Evolutionary conservation across 2,329 filamentous ascomycete genomes (phyloP), one percentile per base, ranked within the genome.

Genomic region (Ophiognomonia clavigignenti-juglandacearum): DNA sequence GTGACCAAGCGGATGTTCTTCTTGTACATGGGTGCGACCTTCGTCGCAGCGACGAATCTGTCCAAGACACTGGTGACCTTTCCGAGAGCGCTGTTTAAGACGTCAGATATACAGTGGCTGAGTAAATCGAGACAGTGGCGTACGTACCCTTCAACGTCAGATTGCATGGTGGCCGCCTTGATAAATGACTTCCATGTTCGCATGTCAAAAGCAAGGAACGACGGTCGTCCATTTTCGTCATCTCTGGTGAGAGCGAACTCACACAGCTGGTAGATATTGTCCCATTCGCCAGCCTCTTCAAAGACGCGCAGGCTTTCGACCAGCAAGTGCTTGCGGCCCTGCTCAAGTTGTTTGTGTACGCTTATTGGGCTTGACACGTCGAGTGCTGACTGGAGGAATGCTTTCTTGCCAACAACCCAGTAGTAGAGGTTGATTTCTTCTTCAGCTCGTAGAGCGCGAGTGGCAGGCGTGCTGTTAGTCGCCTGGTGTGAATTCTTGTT

Each of bases 401-500:
- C 73, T 9, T 75, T 70, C 4, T 63, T 64, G 24, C 69, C 64
- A 1, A 74, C 57, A 19, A 78, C 65, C 1, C 70, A 65, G 51
- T 75, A 78, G 16, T 75, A 67, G 2, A 78, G 64, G 0, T 73
- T 61, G 3, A 74, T 66, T 51, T 78, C 75, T 48, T 78, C 71
- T 50, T 78, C 75, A 0, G 67, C 67, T 32, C 66, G 64, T 24
- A 77, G 61, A 6, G 59, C 58, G 24, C 64, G 57, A 22, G 61
- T 61, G 1, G 57, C 51, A n/a, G 41, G 18, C 44, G 51, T 53
- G 26, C 39, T 35, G 24, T 43, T 34, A 13, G 26, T 23, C n/a
- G 20, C 18, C 32, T 48, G 24, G 4, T 24, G n/a, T 26, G 43
- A 19, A 4, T 18, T 19, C 10, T 9, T 14, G n/a, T 13, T 18